These are phyloP conservation scores for Geotrichum australiense DNA, from an alignment of 1,139 yeast genomes.

Conservation along the genomic window DNA sequence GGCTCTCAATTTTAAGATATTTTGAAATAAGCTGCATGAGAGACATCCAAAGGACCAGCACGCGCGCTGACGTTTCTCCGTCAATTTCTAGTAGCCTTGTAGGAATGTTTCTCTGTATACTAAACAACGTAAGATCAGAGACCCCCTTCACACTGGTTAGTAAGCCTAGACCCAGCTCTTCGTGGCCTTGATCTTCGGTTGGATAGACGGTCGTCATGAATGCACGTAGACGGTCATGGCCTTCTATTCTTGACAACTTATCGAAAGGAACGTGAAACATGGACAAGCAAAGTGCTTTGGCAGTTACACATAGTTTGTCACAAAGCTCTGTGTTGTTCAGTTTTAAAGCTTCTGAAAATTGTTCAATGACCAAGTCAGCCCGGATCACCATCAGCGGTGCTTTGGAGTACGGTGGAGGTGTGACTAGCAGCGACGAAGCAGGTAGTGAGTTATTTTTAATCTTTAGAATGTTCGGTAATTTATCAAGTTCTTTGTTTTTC, in stretches of 20 bases:
- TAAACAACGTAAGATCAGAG: conserved; percentile 9
- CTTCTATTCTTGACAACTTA: neutral
- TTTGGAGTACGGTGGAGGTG: conserved; percentile 10
- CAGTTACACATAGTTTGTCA: conserved; percentile 7
- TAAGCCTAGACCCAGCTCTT: conserved; percentile 15
- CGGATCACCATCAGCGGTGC: conserved; percentile 15
- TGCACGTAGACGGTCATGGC: neutral
- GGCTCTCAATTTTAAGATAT: conserved; percentile 8
- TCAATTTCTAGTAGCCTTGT: conserved; percentile 13
- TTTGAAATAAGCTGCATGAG: conserved; percentile 11
- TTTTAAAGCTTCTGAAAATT: conserved; percentile 9
- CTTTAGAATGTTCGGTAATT: neutral
- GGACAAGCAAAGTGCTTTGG: conserved; percentile 13
- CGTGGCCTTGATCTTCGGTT: neutral
- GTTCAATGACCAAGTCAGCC: conserved; percentile 7
- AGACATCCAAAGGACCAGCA: conserved; percentile 12
- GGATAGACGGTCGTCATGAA: conserved; percentile 2
- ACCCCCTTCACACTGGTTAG: conserved; percentile 4
- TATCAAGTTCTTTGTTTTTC: conserved; percentile 1
- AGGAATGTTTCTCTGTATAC: conserved; percentile 9
- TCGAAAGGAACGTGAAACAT: conserved; percentile 10
- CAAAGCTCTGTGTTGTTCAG: conserved; percentile 5
- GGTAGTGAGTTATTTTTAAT: neutral
- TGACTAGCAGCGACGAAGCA: conserved; percentile 1
- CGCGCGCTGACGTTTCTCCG: conserved; percentile 10